Conservation (phyloP, 2,329 filamentous ascomycete species). For the Colletotrichum sp. region DNA sequence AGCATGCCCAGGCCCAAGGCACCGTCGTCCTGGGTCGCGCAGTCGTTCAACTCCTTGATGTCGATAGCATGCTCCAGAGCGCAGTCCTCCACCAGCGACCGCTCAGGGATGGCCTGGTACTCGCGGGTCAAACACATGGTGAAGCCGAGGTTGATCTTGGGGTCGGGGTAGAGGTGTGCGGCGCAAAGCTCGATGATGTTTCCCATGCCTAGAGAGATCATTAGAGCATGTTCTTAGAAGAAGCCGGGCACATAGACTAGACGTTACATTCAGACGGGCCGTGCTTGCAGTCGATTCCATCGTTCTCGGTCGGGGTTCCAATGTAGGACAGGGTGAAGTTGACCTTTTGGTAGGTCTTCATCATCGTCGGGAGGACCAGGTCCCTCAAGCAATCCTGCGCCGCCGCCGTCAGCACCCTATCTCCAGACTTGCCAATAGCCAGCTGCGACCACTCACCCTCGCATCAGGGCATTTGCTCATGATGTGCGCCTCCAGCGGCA, state of each 20-base stretch:
- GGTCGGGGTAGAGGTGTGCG: slow-evolving; percentile 79
- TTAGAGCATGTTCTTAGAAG: neutral
- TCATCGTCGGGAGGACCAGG: slow-evolving; percentile 86
- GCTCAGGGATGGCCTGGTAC: slow-evolving; percentile 78
- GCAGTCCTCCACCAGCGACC: slow-evolving; percentile 82
- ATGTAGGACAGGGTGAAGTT: slow-evolving; percentile 93
- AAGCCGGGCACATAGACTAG: neutral
- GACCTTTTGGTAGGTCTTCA: slow-evolving; percentile 79
- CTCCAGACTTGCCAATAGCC: neutral
- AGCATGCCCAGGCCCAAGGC: slow-evolving; percentile 72
- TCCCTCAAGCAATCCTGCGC: slow-evolving; percentile 76
- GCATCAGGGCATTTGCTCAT: slow-evolving; percentile 98
- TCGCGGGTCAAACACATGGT: slow-evolving; percentile 85
- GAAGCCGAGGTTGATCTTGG: slow-evolving; percentile 90
- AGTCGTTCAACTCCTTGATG: slow-evolving; percentile 81
- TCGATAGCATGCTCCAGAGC: slow-evolving; percentile 90
- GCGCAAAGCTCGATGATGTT: slow-evolving; percentile 96
- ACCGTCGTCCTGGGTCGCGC: slow-evolving; percentile 78
- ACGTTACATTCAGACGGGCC: slow-evolving; percentile 77
- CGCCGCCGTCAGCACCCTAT: neutral
- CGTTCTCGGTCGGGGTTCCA: slow-evolving; percentile 78
- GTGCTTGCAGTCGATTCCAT: slow-evolving; percentile 87
- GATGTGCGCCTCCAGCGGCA: slow-evolving; percentile 91
- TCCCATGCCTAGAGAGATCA: slow-evolving; percentile 65
- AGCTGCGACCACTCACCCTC: slow-evolving; percentile 44